Percentiles rank a stretch among this genome's conserved stretches.
Conservation (phyloP, 1,284 basidiomycete species). For the Ceratorhiza oryzae-sativae region DNA sequence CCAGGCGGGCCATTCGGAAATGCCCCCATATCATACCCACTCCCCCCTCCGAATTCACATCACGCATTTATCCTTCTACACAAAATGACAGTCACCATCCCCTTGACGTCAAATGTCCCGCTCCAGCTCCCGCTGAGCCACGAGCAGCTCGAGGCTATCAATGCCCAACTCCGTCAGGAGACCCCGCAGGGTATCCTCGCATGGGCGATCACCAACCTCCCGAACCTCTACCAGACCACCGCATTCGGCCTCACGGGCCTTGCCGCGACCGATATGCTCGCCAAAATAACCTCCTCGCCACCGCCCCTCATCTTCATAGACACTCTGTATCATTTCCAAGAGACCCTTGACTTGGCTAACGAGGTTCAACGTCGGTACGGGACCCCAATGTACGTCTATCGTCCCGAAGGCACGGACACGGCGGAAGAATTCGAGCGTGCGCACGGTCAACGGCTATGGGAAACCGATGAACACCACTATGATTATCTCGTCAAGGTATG, state of each 20-base stretch:
- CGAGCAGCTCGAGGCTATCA: constrained; percentile 72
- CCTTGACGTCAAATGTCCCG: constrained; percentile 43
- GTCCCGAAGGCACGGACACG: constrained; percentile 74
- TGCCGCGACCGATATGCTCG: constrained; percentile 91
- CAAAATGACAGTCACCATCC: constrained; percentile 33
- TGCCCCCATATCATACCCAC: constrained; percentile 13
- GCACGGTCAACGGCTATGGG: constrained; percentile 88
- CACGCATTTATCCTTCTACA: background rate
- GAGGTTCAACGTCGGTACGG: constrained; percentile 80
- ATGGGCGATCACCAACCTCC: constrained; percentile 85
- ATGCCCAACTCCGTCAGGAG: constrained; percentile 72
- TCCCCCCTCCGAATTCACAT: constrained; percentile 24
- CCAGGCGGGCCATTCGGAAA: background rate
- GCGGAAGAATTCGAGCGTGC: constrained; percentile 80
- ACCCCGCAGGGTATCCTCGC: constrained; percentile 80
- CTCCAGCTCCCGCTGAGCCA: constrained; percentile 69
- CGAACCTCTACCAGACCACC: constrained; percentile 85
- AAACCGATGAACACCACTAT: constrained; percentile 86
- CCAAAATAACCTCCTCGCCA: constrained; percentile 69
- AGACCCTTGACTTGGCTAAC: constrained; percentile 88
- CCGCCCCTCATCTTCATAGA: constrained; percentile 91
- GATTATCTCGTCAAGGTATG: constrained; percentile 91
- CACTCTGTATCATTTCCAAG: constrained; percentile 95
- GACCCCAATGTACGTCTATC: constrained; percentile 78
- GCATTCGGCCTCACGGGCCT: constrained; percentile 94